A percentile compares a stretch with the other conserved stretches of the same genome.
These are phyloP conservation scores for Urochloa ruziziensis DNA, from an alignment of 176 grass and related monocot genomes.

Conservation along the genomic window DNA sequence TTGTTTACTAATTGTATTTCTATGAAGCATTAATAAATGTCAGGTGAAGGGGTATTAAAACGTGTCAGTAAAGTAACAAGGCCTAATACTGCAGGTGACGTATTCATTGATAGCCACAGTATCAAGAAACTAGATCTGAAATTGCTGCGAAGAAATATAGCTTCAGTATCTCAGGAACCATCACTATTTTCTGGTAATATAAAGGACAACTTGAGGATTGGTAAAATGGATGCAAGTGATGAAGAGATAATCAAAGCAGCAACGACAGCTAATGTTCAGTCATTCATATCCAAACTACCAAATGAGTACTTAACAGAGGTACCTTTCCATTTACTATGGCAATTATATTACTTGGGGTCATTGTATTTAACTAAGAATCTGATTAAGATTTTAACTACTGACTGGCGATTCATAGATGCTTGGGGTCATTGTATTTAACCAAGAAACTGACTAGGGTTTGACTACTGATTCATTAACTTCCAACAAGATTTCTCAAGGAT, in stretches of 20 bases:
- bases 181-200: conserved; percentile 52
- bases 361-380: neutral
- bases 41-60: neutral
- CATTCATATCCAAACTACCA: conserved; percentile 52
- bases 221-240: conserved; percentile 44
- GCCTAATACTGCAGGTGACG: conserved; percentile 33
- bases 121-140: conserved; percentile 46
- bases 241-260: conserved; percentile 48
- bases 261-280: conserved; percentile 49
- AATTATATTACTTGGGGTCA: neutral
- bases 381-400: neutral
- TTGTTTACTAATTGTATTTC: neutral
- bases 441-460: too few species aligned
- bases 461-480: neutral
- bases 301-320: conserved; percentile 55
- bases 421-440: too few species aligned
- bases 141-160: conserved; percentile 46
- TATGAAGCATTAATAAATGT: neutral
- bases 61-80: neutral
- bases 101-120: conserved; percentile 51
- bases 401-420: too few species aligned
- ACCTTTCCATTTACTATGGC: neutral
- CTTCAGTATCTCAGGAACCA: conserved; percentile 51
- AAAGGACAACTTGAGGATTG: conserved; percentile 55
- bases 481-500: conserved; percentile 17